Percentiles rank a stretch among this genome's conserved stretches.
Conservation (phyloP, 2,329 filamentous ascomycete species). For the Trichoderma simmonsii region DNA sequence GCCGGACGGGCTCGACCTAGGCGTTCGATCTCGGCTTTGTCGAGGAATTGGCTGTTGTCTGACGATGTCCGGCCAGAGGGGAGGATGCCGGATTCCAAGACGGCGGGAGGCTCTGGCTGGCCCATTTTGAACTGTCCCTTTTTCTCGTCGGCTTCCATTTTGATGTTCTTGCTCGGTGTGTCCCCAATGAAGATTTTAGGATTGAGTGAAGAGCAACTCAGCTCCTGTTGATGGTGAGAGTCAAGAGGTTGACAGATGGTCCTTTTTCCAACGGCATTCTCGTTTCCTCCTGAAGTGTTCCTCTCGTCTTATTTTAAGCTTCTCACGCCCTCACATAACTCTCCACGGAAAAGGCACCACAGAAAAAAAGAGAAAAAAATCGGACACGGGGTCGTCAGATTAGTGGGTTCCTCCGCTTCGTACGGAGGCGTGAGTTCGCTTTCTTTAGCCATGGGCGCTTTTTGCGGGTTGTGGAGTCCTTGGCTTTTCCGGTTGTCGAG, state of each 20-base stretch:
- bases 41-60: constrained; percentile 2
- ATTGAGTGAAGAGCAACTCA: not conserved
- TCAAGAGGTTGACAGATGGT: not conserved
- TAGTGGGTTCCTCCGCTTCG: not conserved
- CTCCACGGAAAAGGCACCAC: not conserved
- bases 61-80: constrained; percentile 1
- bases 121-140: not conserved
- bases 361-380: constrained; percentile 4
- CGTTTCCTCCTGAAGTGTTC: not conserved
- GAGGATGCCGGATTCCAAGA: not conserved
- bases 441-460: not conserved
- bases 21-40: constrained; percentile 48
- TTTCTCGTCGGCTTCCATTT: not conserved
- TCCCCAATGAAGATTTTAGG: not conserved
- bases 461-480: constrained; percentile 5
- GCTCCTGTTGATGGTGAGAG: not conserved
- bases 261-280: not conserved
- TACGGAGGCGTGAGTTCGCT: not conserved
- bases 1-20: constrained; percentile 61
- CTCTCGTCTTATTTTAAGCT: not conserved
- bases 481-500: not conserved
- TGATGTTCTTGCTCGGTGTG: not conserved
- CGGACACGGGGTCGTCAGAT: not conserved
- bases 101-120: not conserved
- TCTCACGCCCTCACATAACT: not conserved